Percentiles rank a stretch among this genome's conserved stretches.
phyloP scores from a whole-genome alignment of 192 early-diverging fungal genomes.

The Podila epigama region DNA sequence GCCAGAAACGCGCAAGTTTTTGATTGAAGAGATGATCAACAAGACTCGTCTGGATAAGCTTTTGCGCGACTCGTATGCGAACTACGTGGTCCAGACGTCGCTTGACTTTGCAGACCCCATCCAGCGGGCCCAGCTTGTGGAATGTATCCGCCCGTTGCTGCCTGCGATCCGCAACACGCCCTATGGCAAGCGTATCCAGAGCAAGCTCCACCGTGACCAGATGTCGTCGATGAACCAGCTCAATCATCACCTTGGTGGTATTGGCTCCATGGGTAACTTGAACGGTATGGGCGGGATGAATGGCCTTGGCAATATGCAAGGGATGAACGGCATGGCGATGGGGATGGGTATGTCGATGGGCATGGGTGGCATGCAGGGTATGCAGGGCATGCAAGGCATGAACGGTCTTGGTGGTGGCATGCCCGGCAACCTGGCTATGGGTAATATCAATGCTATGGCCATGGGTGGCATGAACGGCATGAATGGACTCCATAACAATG shows the following conservation, averaged over 20 bases:
- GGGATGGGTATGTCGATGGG: not conserved
- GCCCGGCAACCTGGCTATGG: slow-evolving; percentile 15
- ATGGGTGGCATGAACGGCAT: slow-evolving; percentile 18
- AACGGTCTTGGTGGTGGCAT: no score
- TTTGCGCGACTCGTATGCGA: slow-evolving; percentile 86
- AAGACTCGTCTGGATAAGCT: slow-evolving; percentile 78
- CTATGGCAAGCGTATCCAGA: slow-evolving; percentile 88
- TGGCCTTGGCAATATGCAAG: slow-evolving; percentile 38
- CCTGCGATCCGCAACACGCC: slow-evolving; percentile 86
- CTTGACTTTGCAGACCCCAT: slow-evolving; percentile 80
- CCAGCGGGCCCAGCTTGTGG: slow-evolving; percentile 76
- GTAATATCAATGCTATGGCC: no score
- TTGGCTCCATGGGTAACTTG: slow-evolving; percentile 16
- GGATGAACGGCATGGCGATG: slow-evolving; percentile 19
- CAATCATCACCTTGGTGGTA: slow-evolving; percentile 36
- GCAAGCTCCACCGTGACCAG: slow-evolving; percentile 75
- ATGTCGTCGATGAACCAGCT: slow-evolving; percentile 38
- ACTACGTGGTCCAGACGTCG: slow-evolving; percentile 92
- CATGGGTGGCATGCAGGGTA: slow-evolving; percentile 6
- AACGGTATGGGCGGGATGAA: slow-evolving; percentile 8
- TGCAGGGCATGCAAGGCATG: slow-evolving; percentile 20
- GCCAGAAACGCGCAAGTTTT: slow-evolving; percentile 66
- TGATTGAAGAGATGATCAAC: slow-evolving; percentile 82
- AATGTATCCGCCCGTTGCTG: slow-evolving; percentile 80
- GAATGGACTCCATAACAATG: slow-evolving; percentile 24